Percentiles rank a stretch among this genome's conserved stretches.
Conservation (phyloP, 768 basidiomycete genomes). For the Collybia nuda region DNA sequence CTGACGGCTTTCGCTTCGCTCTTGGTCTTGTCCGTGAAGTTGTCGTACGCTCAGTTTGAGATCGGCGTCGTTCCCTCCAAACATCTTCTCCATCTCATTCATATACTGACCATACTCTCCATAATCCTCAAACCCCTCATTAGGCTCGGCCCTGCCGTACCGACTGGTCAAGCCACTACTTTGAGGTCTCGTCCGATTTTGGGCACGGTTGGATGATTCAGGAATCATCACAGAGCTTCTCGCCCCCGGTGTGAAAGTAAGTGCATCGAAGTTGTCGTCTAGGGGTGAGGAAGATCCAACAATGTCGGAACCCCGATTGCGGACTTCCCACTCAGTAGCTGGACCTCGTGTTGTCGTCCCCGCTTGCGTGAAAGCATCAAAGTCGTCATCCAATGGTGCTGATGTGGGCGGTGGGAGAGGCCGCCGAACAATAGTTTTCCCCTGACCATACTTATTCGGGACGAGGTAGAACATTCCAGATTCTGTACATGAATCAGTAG, state of each 20-base stretch:
- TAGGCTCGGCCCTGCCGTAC: conserved; percentile 3
- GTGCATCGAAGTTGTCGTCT: conserved; percentile 39
- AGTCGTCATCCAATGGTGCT: conserved; percentile 38
- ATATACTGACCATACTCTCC: conserved; percentile 33
- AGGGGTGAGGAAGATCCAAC: conserved; percentile 26
- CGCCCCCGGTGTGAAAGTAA: conserved; percentile 19
- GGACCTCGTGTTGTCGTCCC: conserved; percentile 24
- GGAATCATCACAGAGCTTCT: conserved; percentile 1
- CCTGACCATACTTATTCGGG: conserved; percentile 33
- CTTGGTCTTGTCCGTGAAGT: conserved; percentile 5
- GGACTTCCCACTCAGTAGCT: conserved; percentile 19
- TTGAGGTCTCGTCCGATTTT: neutral
- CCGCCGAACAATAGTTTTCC: conserved; percentile 34
- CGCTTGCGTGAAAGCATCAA: conserved; percentile 32
- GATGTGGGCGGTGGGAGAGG: conserved; percentile 37
- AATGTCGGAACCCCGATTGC: conserved; percentile 9
- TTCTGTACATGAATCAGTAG: conserved; percentile 19
- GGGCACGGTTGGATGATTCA: neutral
- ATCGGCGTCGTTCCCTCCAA: conserved; percentile 18
- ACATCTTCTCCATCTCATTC: conserved; percentile 28
- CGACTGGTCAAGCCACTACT: conserved; percentile 3
- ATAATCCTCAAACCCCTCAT: conserved; percentile 24
- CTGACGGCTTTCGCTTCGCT: conserved; percentile 9
- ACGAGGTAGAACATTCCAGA: conserved; percentile 38
- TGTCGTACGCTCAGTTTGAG: conserved; percentile 19